phyloP scores from a whole-genome alignment of 1,284 basidiomycete genomes.

The Marasmius oreades region DNA sequence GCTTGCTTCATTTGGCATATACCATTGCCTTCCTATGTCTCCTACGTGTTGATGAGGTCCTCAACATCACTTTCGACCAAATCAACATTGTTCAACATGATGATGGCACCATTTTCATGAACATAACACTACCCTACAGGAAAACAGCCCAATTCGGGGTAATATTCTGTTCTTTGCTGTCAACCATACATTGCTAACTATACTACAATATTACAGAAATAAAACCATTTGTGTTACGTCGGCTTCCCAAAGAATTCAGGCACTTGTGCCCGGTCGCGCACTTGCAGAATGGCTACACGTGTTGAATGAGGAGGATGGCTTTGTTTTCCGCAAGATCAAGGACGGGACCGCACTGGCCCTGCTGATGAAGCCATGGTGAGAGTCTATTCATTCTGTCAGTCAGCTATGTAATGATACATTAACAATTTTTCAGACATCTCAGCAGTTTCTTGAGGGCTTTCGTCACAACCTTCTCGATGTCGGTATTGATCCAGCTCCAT shows the following conservation, averaged over 20 bases:
- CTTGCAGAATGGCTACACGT: constrained; percentile 16
- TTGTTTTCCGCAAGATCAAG: constrained; percentile 20
- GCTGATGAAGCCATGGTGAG: not conserved
- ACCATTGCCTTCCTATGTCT: constrained; percentile 29
- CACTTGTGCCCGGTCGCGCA: constrained; percentile 22
- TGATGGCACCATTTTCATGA: constrained; percentile 13
- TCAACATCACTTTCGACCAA: constrained; percentile 27
- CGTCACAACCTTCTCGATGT: constrained; percentile 31
- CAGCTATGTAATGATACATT: not conserved
- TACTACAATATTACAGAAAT: constrained; percentile 16
- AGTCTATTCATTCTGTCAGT: not conserved
- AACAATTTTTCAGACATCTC: constrained; percentile 17
- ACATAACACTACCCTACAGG: constrained; percentile 20
- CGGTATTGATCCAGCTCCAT: constrained; percentile 24
- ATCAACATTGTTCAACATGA: constrained; percentile 13
- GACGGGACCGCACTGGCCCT: constrained; percentile 9
- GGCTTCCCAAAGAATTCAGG: constrained; percentile 9
- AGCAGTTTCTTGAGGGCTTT: constrained; percentile 30
- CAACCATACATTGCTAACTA: too few species aligned
- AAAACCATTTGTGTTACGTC: constrained; percentile 19
- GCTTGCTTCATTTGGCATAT: constrained; percentile 24
- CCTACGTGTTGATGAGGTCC: constrained; percentile 29
- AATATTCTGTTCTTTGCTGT: not conserved
- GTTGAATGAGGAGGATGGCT: constrained; percentile 13
- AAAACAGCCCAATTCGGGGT: constrained; percentile 28